These are phyloP conservation scores for Cercospora sp. DNA, from an alignment of 2,329 filamentous ascomycete species.

Conservation along the genomic window DNA sequence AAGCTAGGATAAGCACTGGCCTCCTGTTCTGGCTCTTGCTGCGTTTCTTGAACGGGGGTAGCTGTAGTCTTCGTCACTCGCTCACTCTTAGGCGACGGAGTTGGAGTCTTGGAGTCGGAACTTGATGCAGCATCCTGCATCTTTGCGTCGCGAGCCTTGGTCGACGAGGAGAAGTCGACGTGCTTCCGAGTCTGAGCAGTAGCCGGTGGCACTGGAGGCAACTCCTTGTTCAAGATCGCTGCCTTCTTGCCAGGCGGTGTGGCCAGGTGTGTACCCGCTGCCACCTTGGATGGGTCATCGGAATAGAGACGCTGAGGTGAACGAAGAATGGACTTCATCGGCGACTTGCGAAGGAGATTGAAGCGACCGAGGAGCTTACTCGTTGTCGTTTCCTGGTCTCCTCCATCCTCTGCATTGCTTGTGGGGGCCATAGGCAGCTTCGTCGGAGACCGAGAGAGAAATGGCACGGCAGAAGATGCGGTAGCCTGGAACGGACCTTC, in stretches of 20 bases:
- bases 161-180: slow-evolving; percentile 75
- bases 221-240: slow-evolving; percentile 20
- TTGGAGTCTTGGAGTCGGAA: slow-evolving; percentile 34
- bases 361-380: slow-evolving; percentile 45
- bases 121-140: slow-evolving; percentile 22
- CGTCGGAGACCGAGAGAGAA: slow-evolving; percentile 39
- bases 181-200: slow-evolving; percentile 65
- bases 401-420: slow-evolving; percentile 25
- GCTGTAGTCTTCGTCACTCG: slow-evolving; percentile 8
- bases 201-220: slow-evolving; percentile 42
- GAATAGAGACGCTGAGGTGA: slow-evolving; percentile 60
- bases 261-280: slow-evolving; percentile 58
- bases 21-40: slow-evolving; percentile 4
- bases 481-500: slow-evolving; percentile 18
- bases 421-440: slow-evolving; percentile 28
- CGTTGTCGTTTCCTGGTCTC: slow-evolving; percentile 34
- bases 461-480: slow-evolving; percentile 27
- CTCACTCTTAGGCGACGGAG: slow-evolving; percentile 29
- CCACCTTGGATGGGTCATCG: slow-evolving; percentile 58
- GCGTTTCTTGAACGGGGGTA: slow-evolving; percentile 6
- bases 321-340: slow-evolving; percentile 65
- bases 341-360: slow-evolving; percentile 53
- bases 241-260: slow-evolving; percentile 41
- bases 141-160: slow-evolving; percentile 40
- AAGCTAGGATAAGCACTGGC: slow-evolving; percentile 18